Conservation (phyloP, 164 flowering plant species). For the Magnolia officinalis region DNA sequence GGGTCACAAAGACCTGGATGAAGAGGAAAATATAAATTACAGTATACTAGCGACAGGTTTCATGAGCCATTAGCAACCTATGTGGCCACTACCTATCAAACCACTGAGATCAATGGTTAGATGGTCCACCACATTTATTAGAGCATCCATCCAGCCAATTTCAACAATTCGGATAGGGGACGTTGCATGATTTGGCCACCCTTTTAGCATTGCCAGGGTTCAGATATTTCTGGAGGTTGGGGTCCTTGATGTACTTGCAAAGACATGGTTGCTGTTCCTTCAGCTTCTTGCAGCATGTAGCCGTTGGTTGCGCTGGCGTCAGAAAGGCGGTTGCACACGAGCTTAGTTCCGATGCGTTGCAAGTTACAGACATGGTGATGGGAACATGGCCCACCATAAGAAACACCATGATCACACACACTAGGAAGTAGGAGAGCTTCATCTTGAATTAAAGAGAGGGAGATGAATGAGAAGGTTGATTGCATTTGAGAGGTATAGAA, state of each 20-base stretch:
- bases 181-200: not conserved
- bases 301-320: not conserved
- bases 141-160: not conserved
- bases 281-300: slow-evolving; percentile 1
- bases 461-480: too few relatives aligned
- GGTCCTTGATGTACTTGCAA: slow-evolving; percentile 7
- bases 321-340: not conserved
- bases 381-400: not conserved
- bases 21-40: too few relatives aligned
- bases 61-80: not conserved
- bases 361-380: not conserved
- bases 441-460: not conserved
- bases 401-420: not conserved
- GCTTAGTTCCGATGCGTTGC: not conserved
- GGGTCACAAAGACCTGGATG: too few relatives aligned
- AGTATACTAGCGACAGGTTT: too few relatives aligned
- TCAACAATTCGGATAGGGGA: slow-evolving; percentile 8
- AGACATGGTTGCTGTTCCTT: slow-evolving; percentile 11
- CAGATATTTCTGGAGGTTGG: not conserved
- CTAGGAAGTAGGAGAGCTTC: not conserved
- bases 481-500: too few relatives aligned
- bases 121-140: not conserved
- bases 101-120: not conserved
- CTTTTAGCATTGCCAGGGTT: slow-evolving; percentile 1
- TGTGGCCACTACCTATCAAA: not conserved